Evolutionary conservation across 768 basidiomycete species (phyloP), one percentile per base, ranked within the genome.

Genomic region (Hirschioporus abietinus): DNA sequence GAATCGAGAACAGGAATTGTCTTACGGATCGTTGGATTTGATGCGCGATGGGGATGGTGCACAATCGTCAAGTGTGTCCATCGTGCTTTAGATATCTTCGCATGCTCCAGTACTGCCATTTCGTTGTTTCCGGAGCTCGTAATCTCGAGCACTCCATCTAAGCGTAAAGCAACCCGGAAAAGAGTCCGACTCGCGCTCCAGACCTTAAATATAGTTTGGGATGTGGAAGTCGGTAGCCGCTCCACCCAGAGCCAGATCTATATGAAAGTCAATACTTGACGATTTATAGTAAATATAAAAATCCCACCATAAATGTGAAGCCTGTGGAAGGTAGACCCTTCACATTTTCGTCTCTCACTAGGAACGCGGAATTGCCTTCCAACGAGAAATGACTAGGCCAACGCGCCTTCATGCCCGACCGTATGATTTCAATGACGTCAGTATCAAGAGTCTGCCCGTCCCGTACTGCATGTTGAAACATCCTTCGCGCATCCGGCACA

Each of bases 381-480:
- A 93, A 77, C 1, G 86, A 90, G 67, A 95, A 84, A 72, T 94
- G 92, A 66, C 87, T 84, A 0, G 90, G 86, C 93, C 92, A 94
- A 35, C 86, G 83, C 52, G 87, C 86, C 74, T 86, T 89, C 82
- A 91, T 88, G 1, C 86, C 87, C 60, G 83, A 81, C 7, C 89
- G 84, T 64, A 94, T 81, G 27, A 92, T 76, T 59, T 92, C 91
- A 60, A 93, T 74, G 36, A 91, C 81, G 61, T 91, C 90, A 7
- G 77, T 72, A 68, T 92, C 86, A 26, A 92, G 73, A 0, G 77
- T 79, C 17, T 82, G 81, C 64, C 84, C 81, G 1, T 76, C 78
- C 57, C 74, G 81, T 60, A 89, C 78, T 0, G 82, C 81, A 27
- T 78, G 80, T 69, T 88, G 86, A 65, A 95, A 87, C 52, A 94